Evolutionary conservation across 73 alveolate species (phyloP).

Genomic region (Stentor coeruleus): DNA sequence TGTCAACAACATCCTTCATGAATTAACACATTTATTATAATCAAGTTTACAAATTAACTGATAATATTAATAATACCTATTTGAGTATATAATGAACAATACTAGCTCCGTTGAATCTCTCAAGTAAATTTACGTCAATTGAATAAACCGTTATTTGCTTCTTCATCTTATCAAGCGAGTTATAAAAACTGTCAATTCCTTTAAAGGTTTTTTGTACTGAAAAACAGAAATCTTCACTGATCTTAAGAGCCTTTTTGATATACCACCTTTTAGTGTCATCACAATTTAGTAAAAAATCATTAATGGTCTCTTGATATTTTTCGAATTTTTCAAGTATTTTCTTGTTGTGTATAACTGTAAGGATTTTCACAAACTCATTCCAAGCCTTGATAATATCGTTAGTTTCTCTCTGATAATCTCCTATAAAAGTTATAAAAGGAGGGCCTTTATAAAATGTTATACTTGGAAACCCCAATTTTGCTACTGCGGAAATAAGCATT

Average conservation of each 20-base stretch:
- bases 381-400: background rate
- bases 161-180: background rate
- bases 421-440: background rate
- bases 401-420: background rate
- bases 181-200: background rate
- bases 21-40: no score
- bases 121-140: no score
- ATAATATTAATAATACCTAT: no score
- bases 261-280: background rate
- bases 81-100: no score
- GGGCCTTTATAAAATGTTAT: background rate
- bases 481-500: background rate
- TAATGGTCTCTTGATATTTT: no score
- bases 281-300: background rate
- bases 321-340: background rate
- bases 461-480: background rate
- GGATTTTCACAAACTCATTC: background rate
- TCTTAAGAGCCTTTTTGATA: background rate
- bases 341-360: background rate
- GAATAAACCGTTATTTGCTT: no score
- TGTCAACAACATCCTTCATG: no score
- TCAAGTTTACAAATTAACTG: no score
- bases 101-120: no score
- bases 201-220: no score
- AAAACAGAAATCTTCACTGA: background rate